phyloP scores from a whole-genome alignment of 176 grass and related monocot genomes.

The Triticum turgidum region DNA sequence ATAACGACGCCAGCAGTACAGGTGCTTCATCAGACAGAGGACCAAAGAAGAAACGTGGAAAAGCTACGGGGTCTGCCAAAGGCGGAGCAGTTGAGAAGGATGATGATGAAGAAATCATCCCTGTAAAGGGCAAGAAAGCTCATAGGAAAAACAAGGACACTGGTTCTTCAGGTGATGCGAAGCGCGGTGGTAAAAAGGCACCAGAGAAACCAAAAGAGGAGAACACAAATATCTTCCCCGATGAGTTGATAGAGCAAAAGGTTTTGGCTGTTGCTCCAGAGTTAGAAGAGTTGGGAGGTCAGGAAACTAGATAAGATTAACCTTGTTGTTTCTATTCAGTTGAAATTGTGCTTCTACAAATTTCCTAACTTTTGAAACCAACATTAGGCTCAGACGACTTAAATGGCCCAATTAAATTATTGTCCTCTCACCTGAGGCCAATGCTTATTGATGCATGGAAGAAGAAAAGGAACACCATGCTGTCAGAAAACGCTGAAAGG shows the following conservation, averaged over 20 bases:
- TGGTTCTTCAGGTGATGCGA: constrained; percentile 54
- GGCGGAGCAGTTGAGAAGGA: constrained; percentile 63
- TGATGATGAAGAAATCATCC: constrained; percentile 73
- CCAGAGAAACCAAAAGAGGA: constrained; percentile 80
- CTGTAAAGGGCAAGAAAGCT: constrained; percentile 84
- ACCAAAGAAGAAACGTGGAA: constrained; percentile 89
- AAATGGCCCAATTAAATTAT: constrained; percentile 53
- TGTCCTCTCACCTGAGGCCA: constrained; percentile 85
- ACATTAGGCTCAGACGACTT: constrained; percentile 56
- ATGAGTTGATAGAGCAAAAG: constrained; percentile 83
- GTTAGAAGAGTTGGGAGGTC: constrained; percentile 82
- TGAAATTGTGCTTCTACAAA: constrained; percentile 15
- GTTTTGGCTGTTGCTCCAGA: constrained; percentile 72
- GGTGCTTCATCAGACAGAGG: constrained; percentile 68
- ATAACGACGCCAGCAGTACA: constrained; percentile 51
- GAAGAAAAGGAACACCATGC: constrained; percentile 82
- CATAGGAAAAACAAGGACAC: constrained; percentile 79
- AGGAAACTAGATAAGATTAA: constrained; percentile 44
- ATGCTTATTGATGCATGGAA: constrained; percentile 83
- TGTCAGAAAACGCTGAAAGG: constrained; percentile 89
- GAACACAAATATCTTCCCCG: constrained; percentile 56
- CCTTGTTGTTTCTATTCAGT: background rate
- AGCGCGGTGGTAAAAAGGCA: constrained; percentile 58
- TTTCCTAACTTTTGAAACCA: constrained; percentile 28
- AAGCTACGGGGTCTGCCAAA: constrained; percentile 56